A percentile compares a stretch with the other conserved stretches of the same genome.
Evolutionary conservation across 768 basidiomycete species (phyloP).

Genomic region (Agaricus subrufescens): DNA sequence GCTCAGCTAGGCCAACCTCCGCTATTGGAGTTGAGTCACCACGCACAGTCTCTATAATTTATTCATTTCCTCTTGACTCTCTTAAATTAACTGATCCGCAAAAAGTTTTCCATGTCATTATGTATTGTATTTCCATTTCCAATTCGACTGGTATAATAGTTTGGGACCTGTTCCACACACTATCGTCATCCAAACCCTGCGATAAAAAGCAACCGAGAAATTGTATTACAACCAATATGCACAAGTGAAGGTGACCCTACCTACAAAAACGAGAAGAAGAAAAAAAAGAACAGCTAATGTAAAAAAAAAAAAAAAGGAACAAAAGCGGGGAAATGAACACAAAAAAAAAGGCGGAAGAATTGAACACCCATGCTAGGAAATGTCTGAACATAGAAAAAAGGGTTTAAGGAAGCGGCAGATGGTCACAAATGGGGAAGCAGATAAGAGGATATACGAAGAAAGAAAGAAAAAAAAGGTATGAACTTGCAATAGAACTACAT

Average conservation of each 20-base stretch:
- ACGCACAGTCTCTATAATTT: slow-evolving; percentile 2
- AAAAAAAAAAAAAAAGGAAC: not conserved
- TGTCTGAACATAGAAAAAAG: not conserved
- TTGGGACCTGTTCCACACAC: not conserved
- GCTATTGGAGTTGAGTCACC: not conserved
- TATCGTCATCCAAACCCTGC: not conserved
- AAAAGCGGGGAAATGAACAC: not conserved
- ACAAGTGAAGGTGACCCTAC: slow-evolving; percentile 1
- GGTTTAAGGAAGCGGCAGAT: slow-evolving; percentile 12
- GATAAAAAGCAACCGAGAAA: slow-evolving; percentile 2
- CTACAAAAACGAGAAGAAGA: not conserved
- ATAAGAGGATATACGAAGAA: slow-evolving; percentile 13
- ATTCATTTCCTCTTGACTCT: not conserved
- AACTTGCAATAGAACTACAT: slow-evolving; percentile 24
- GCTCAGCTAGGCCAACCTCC: not conserved
- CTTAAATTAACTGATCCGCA: not conserved
- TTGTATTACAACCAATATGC: slow-evolving; percentile 8
- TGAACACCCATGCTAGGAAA: not conserved
- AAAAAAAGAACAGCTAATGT: not conserved
- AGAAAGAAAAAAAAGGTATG: slow-evolving; percentile 12
- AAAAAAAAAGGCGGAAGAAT: not conserved
- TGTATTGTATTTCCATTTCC: not conserved
- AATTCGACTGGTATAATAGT: no score
- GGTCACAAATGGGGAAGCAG: slow-evolving; percentile 23
- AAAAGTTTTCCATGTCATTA: not conserved